phyloP scores from a whole-genome alignment of 805 yeast species.

The Pichia rugopelliculosa region DNA sequence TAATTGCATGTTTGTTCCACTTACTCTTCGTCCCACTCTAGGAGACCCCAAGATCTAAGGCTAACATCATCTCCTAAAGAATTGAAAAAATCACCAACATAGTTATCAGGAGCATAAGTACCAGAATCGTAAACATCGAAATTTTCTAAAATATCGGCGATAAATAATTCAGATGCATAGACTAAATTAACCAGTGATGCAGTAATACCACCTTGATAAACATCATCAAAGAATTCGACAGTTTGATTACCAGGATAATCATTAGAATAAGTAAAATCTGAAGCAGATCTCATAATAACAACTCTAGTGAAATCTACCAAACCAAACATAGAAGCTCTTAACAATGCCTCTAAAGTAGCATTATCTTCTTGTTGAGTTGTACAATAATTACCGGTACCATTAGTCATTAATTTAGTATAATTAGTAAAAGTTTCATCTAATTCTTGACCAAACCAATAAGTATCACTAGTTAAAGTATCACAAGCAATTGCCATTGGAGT shows the following conservation, averaged over 20 bases:
- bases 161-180: conserved; percentile 46
- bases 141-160: conserved; percentile 43
- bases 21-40: conserved; percentile 11
- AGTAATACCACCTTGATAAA: conserved; percentile 43
- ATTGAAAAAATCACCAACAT: conserved; percentile 54
- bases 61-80: conserved; percentile 37
- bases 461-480: conserved; percentile 56
- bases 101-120: conserved; percentile 39
- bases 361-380: conserved; percentile 63
- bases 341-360: conserved; percentile 52
- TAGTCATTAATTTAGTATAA: conserved; percentile 43
- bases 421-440: conserved; percentile 44
- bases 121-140: conserved; percentile 34
- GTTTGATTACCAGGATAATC: conserved; percentile 32
- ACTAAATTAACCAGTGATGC: conserved; percentile 46
- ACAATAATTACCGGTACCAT: conserved; percentile 53
- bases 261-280: conserved; percentile 47
- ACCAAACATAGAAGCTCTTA: conserved; percentile 47
- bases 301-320: conserved; percentile 51
- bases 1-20: too few relatives aligned
- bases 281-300: conserved; percentile 53
- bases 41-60: conserved; percentile 17
- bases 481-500: conserved; percentile 44
- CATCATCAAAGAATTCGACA: conserved; percentile 42
- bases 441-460: conserved; percentile 48